These are phyloP conservation scores for Crataegus laevigata DNA, from an alignment of 306 rosid species.

Conservation along the genomic window DNA sequence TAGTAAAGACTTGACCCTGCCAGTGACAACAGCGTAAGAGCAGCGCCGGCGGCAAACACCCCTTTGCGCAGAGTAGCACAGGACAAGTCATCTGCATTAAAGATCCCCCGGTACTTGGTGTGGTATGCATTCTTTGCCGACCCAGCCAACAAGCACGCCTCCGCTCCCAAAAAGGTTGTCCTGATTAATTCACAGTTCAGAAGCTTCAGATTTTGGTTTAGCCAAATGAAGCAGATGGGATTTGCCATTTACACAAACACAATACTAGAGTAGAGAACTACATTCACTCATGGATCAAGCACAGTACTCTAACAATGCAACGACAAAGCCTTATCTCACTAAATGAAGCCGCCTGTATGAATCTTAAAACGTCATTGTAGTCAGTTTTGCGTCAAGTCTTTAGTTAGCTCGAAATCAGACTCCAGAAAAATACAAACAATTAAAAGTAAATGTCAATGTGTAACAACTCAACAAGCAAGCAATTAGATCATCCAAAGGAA, in stretches of 20 bases:
- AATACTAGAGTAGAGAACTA: neutral
- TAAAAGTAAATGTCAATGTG: neutral
- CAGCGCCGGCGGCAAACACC: conserved; percentile 93
- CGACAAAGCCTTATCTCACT: too few species aligned
- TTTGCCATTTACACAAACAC: neutral
- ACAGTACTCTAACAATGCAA: neutral
- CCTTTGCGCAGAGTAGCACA: conserved; percentile 93
- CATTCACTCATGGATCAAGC: neutral
- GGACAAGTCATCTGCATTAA: conserved; percentile 28
- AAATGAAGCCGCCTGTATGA: too few species aligned
- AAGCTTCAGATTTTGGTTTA: neutral
- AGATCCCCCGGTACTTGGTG: conserved; percentile 58
- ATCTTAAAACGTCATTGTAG: too few species aligned
- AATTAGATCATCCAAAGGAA: neutral
- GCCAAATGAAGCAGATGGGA: conserved; percentile 3
- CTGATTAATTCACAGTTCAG: conserved; percentile 28
- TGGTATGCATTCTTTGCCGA: conserved; percentile 95
- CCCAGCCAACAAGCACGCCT: conserved; percentile 87
- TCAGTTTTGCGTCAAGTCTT: too few species aligned
- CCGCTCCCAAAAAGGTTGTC: conserved; percentile 81
- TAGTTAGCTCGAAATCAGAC: neutral
- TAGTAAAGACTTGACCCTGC: conserved; percentile 61
- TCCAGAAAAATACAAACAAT: neutral
- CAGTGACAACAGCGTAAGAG: conserved; percentile 72
- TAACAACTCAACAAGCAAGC: neutral